Conservation (phyloP, 2,329 filamentous ascomycete genomes). For the Clonostachys rhizophaga region DNA sequence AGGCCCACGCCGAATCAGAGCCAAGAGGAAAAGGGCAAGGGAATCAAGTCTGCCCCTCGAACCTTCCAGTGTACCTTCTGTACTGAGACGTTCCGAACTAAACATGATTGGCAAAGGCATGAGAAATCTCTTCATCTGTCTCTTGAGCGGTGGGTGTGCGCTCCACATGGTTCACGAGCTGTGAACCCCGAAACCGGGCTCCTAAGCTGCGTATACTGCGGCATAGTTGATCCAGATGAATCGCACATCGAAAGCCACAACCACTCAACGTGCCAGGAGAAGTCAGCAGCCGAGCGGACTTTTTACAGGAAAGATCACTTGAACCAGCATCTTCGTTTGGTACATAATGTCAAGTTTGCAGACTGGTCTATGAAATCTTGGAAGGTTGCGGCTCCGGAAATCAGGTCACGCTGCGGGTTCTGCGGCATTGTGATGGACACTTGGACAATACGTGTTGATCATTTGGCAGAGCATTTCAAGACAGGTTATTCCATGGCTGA, state of each 20-base stretch:
- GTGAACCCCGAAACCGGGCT: conserved; percentile 56
- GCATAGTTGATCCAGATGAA: conserved; percentile 46
- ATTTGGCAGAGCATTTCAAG: conserved; percentile 65
- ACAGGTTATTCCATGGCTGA: conserved; percentile 61
- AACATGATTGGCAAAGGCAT: conserved; percentile 67
- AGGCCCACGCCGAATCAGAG: conserved; percentile 26
- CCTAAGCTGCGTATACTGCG: conserved; percentile 55
- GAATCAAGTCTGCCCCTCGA: conserved; percentile 39
- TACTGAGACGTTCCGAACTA: conserved; percentile 62
- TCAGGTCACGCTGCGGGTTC: conserved; percentile 62
- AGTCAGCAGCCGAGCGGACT: conserved; percentile 54
- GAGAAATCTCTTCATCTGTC: conserved; percentile 64
- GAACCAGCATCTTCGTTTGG: conserved; percentile 60
- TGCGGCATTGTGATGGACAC: conserved; percentile 58
- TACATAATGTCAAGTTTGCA: conserved; percentile 57
- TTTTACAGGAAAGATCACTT: conserved; percentile 65
- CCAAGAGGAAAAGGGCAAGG: conserved; percentile 22
- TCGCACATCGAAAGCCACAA: conserved; percentile 56
- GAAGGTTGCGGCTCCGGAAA: conserved; percentile 56
- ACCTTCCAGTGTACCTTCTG: conserved; percentile 66
- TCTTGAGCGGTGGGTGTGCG: conserved; percentile 62
- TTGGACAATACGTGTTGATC: conserved; percentile 56
- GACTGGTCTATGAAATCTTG: conserved; percentile 62
- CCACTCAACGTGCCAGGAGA: conserved; percentile 61
- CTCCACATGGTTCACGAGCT: conserved; percentile 49